A percentile compares a stretch with the other conserved stretches of the same genome.
phyloP scores from a whole-genome alignment of 345 rosid species.

The Arabis hirsuta region DNA sequence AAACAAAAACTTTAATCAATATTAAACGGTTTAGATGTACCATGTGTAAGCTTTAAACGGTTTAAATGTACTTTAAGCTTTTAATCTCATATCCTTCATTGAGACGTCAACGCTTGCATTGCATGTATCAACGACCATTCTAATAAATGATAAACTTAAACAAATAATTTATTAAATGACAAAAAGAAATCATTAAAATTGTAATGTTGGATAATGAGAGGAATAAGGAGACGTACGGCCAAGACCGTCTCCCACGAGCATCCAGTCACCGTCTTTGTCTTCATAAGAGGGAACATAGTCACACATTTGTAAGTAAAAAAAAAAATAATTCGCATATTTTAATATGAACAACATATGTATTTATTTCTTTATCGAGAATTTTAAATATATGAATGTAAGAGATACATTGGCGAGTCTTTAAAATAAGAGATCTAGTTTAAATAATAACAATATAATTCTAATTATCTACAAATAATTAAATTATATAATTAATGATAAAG shows the following conservation, averaged over 20 bases:
- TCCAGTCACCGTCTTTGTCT: constrained; percentile 97
- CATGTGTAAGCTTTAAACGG: not conserved
- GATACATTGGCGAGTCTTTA: no score
- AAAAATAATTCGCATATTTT: not conserved
- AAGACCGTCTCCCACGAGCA: constrained; percentile 97
- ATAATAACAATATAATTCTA: no score
- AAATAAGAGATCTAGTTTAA: no score
- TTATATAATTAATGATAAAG: no score
- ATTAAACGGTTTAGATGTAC: not conserved
- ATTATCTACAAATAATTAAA: no score
- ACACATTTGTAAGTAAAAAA: constrained; percentile 38
- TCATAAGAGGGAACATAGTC: constrained; percentile 91
- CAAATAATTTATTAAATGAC: not conserved
- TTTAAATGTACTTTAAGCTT: no score
- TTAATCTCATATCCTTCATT: constrained; percentile 53
- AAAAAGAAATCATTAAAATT: not conserved
- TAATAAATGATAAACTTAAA: constrained; percentile 17
- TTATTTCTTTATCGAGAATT: no score
- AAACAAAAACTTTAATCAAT: not conserved
- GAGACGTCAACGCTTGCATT: constrained; percentile 65
- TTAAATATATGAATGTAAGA: no score
- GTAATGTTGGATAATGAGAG: not conserved
- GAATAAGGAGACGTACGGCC: constrained; percentile 61
- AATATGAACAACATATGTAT: no score
- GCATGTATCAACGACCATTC: constrained; percentile 95